These are phyloP conservation scores for Phyllostachys edulis DNA, from an alignment of 176 grass and related monocot genomes.

Conservation along the genomic window DNA sequence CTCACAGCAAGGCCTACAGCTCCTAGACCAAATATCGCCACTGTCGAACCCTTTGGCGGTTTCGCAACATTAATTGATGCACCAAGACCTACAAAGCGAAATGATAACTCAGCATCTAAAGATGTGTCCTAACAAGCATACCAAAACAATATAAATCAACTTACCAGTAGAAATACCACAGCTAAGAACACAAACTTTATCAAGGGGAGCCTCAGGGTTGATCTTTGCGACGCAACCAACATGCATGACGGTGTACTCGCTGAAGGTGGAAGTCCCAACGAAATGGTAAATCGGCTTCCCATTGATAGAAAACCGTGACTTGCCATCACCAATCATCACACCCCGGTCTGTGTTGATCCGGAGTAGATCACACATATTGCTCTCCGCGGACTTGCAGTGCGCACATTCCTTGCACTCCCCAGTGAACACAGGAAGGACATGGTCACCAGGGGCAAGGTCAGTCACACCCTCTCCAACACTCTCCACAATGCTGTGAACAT, in stretches of 20 bases:
- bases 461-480: slow-evolving; percentile 85
- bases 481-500: slow-evolving; percentile 66
- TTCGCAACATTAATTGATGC: slow-evolving; percentile 88
- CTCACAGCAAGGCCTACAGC: slow-evolving; percentile 88
- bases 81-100: slow-evolving; percentile 55
- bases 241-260: slow-evolving; percentile 79
- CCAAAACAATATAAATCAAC: background rate
- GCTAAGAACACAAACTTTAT: slow-evolving; percentile 86
- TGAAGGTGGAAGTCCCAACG: slow-evolving; percentile 86
- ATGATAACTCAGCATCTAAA: background rate
- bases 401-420: slow-evolving; percentile 83
- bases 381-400: slow-evolving; percentile 73
- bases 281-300: slow-evolving; percentile 86
- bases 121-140: background rate
- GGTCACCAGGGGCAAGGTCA: slow-evolving; percentile 73
- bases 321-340: slow-evolving; percentile 71
- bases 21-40: slow-evolving; percentile 86
- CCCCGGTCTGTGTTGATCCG: slow-evolving; percentile 78
- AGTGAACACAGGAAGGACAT: slow-evolving; percentile 90
- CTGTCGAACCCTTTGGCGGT: slow-evolving; percentile 74
- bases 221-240: slow-evolving; percentile 79
- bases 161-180: slow-evolving; percentile 82
- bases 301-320: slow-evolving; percentile 63
- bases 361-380: slow-evolving; percentile 90
- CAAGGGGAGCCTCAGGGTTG: slow-evolving; percentile 77